These are phyloP conservation scores for Fusarium penzigii DNA, from an alignment of 2,329 filamentous ascomycete genomes.

Conservation along the genomic window DNA sequence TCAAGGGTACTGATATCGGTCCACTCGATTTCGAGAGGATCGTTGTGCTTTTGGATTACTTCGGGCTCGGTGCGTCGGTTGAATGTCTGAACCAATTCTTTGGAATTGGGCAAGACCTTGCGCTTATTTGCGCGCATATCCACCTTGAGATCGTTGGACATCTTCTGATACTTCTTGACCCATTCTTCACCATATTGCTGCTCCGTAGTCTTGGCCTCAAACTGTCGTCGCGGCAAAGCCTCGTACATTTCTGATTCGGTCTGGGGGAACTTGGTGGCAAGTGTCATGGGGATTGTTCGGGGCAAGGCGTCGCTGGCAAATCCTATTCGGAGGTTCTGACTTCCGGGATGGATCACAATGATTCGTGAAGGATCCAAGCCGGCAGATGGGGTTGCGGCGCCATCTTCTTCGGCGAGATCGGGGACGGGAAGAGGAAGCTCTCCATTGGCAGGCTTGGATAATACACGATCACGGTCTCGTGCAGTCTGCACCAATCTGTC, in stretches of 20 bases:
- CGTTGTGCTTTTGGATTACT: conserved; percentile 90
- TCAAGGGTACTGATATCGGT: conserved; percentile 73
- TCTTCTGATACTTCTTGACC: conserved; percentile 73
- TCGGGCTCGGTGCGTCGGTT: conserved; percentile 84
- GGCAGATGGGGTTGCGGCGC: conserved; percentile 55
- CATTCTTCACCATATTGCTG: conserved; percentile 86
- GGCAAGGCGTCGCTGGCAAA: conserved; percentile 94
- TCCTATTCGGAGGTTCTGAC: conserved; percentile 91
- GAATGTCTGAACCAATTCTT: conserved; percentile 92
- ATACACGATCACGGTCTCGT: conserved; percentile 82
- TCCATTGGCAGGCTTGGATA: conserved; percentile 72
- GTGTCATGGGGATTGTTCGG: conserved; percentile 90
- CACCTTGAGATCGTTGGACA: conserved; percentile 83
- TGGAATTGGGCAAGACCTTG: conserved; percentile 94
- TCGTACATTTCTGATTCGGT: conserved; percentile 84
- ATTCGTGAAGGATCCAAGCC: conserved; percentile 80
- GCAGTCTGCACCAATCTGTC: conserved; percentile 83
- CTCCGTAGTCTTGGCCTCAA: conserved; percentile 64
- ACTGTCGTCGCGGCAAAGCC: conserved; percentile 72
- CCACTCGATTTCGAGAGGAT: conserved; percentile 92
- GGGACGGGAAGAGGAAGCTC: conserved; percentile 63
- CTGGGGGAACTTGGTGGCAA: conserved; percentile 75
- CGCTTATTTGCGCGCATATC: conserved; percentile 94
- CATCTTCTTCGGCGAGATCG: conserved; percentile 60
- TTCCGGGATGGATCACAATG: conserved; percentile 93